These are phyloP conservation scores for Eragrostis tef DNA, from an alignment of 202 grass and related monocot genomes.

Conservation along the genomic window DNA sequence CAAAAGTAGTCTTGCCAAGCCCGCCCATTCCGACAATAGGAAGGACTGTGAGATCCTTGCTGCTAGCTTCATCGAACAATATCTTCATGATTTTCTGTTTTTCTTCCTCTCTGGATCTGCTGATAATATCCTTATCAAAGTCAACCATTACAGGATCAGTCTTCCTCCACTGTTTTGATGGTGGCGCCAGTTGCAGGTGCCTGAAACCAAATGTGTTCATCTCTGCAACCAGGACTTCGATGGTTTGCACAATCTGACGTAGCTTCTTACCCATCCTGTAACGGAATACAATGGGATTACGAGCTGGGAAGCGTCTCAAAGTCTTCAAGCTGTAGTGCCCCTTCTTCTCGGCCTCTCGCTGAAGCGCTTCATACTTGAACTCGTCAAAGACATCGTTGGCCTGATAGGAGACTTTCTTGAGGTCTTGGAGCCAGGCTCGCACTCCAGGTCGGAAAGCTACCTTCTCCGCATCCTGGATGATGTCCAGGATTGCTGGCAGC, in stretches of 20 bases:
- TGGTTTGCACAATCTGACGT: not conserved
- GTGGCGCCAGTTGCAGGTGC: not conserved
- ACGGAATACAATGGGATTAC: constrained; percentile 27
- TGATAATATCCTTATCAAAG: constrained; percentile 16
- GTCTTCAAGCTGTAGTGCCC: not conserved
- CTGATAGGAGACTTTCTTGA: no score
- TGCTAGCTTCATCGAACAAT: not conserved
- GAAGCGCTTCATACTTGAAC: not conserved
- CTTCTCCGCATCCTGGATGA: no score
- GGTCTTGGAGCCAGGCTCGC: no score
- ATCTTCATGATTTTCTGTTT: constrained; percentile 17
- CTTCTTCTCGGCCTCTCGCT: not conserved
- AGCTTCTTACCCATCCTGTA: constrained; percentile 18
- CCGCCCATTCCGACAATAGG: no score
- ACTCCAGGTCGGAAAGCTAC: no score
- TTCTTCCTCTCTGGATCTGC: constrained; percentile 32
- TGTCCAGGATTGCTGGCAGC: no score
- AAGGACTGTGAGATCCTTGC: no score
- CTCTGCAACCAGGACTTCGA: not conserved
- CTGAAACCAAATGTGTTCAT: not conserved
- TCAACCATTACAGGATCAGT: constrained; percentile 22
- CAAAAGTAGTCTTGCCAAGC: constrained; percentile 48
- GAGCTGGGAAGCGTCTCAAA: not conserved
- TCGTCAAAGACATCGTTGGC: no score
- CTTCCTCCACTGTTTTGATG: not conserved